These are phyloP conservation scores for Fusarium sp. DNA, from an alignment of 2,329 filamentous ascomycete genomes.

Conservation along the genomic window DNA sequence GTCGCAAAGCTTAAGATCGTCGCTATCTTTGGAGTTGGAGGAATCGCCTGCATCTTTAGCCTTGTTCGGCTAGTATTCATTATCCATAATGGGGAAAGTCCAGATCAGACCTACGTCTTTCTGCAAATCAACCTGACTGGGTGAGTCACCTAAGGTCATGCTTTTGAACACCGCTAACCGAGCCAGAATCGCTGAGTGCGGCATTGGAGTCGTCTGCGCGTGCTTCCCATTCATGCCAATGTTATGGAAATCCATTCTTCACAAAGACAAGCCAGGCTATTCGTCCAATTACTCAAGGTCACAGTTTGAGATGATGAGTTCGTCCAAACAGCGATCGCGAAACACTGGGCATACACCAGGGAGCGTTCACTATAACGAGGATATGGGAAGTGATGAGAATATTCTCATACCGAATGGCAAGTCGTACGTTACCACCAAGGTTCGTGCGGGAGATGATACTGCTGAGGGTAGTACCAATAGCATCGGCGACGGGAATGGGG, in stretches of 20 bases:
- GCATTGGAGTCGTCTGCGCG: constrained; percentile 24
- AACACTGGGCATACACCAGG: not conserved
- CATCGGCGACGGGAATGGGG: not conserved
- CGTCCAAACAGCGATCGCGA: constrained; percentile 1
- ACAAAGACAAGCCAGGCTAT: constrained; percentile 24
- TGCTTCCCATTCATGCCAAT: constrained; percentile 33
- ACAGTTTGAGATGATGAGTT: constrained; percentile 28
- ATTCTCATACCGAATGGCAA: constrained; percentile 14
- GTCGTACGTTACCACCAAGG: constrained; percentile 7
- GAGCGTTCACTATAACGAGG: constrained; percentile 3
- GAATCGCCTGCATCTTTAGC: constrained; percentile 19
- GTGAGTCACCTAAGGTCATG: not conserved
- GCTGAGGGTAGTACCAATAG: not conserved
- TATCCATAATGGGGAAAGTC: constrained; percentile 19
- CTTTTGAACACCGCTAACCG: not conserved
- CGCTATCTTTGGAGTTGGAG: constrained; percentile 24
- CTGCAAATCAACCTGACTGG: constrained; percentile 27
- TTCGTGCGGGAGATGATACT: not conserved
- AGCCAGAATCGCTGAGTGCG: constrained; percentile 21
- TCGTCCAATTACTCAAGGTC: constrained; percentile 22
- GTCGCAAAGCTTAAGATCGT: constrained; percentile 23
- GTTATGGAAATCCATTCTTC: constrained; percentile 29
- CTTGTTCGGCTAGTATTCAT: constrained; percentile 22
- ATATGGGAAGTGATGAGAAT: constrained; percentile 20
- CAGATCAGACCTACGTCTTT: constrained; percentile 24